These are phyloP conservation scores for Asparagopsis taxiformis DNA, from an alignment of 31 red algal genomes.

Conservation along the genomic window DNA sequence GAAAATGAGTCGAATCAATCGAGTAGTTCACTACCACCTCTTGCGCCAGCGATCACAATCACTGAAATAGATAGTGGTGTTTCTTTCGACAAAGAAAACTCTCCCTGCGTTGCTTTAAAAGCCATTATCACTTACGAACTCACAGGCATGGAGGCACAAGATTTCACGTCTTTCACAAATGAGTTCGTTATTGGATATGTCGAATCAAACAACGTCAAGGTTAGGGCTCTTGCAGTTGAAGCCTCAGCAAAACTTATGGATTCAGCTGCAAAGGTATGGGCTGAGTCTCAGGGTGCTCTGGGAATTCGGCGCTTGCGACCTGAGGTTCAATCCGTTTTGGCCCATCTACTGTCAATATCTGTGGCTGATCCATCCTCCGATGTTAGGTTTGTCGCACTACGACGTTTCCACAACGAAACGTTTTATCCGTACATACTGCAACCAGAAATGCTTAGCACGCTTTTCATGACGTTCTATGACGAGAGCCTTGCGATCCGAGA, in stretches of 20 bases:
- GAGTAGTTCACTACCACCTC: constrained; percentile 15
- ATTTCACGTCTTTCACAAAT: constrained; percentile 22
- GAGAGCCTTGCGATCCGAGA: too few relatives aligned
- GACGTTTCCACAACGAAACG: constrained; percentile 36
- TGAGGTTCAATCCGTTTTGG: constrained; percentile 54
- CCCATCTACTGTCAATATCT: constrained; percentile 60
- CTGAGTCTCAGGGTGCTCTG: not conserved
- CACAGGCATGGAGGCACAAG: constrained; percentile 29
- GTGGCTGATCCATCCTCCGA: constrained; percentile 77
- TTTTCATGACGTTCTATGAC: constrained; percentile 72
- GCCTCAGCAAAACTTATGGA: constrained; percentile 51
- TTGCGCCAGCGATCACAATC: constrained; percentile 6
- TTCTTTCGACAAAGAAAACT: constrained; percentile 42
- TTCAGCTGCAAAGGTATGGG: constrained; percentile 20
- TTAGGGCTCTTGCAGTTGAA: constrained; percentile 22
- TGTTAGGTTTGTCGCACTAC: constrained; percentile 71
- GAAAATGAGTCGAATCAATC: constrained; percentile 11
- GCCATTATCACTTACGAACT: constrained; percentile 47
- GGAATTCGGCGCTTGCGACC: constrained; percentile 15
- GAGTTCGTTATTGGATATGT: constrained; percentile 58
- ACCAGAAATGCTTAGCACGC: constrained; percentile 68
- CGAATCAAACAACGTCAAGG: constrained; percentile 41
- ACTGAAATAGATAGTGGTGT: constrained; percentile 3
- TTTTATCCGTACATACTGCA: constrained; percentile 89
- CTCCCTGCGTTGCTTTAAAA: constrained; percentile 59